Conservation (phyloP, 2,329 filamentous ascomycete genomes). For the Fusarium guadeloupense region DNA sequence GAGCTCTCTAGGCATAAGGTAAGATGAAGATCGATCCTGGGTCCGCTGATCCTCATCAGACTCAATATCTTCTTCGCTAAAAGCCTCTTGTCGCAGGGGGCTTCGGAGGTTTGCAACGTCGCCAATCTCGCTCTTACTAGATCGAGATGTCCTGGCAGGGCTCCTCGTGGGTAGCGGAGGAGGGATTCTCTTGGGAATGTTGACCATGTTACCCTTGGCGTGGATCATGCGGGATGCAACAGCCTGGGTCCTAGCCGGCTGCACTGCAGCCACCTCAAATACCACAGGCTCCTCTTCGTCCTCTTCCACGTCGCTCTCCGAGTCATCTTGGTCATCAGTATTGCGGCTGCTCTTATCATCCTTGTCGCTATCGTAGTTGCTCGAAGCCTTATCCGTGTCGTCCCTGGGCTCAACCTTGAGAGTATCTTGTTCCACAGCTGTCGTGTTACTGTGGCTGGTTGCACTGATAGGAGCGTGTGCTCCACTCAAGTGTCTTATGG, state of each 20-base stretch:
- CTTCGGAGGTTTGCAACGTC: constrained; percentile 63
- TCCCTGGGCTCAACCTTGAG: constrained; percentile 38
- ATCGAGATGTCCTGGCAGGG: constrained; percentile 68
- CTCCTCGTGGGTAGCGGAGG: constrained; percentile 83
- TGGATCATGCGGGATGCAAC: constrained; percentile 72
- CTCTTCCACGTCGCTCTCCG: constrained; percentile 30
- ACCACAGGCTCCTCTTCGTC: constrained; percentile 70
- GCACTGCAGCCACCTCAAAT: constrained; percentile 70
- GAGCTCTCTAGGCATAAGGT: constrained; percentile 31
- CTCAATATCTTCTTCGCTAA: constrained; percentile 48
- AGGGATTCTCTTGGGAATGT: constrained; percentile 81
- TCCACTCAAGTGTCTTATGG: constrained; percentile 57
- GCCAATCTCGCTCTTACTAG: constrained; percentile 64
- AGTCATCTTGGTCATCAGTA: constrained; percentile 40
- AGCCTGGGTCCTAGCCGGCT: constrained; percentile 64
- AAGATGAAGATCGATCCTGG: constrained; percentile 33
- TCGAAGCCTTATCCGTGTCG: constrained; percentile 39
- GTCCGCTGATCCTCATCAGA: constrained; percentile 36
- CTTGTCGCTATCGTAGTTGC: constrained; percentile 40
- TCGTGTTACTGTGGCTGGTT: constrained; percentile 36
- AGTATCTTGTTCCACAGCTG: constrained; percentile 31
- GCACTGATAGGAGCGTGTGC: constrained; percentile 30
- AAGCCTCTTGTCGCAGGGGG: constrained; percentile 61
- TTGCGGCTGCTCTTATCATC: constrained; percentile 41
- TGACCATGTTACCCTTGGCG: constrained; percentile 82